These are phyloP conservation scores for Clarireedia homoeocarpa DNA, from an alignment of 2,329 filamentous ascomycete genomes.

Conservation along the genomic window DNA sequence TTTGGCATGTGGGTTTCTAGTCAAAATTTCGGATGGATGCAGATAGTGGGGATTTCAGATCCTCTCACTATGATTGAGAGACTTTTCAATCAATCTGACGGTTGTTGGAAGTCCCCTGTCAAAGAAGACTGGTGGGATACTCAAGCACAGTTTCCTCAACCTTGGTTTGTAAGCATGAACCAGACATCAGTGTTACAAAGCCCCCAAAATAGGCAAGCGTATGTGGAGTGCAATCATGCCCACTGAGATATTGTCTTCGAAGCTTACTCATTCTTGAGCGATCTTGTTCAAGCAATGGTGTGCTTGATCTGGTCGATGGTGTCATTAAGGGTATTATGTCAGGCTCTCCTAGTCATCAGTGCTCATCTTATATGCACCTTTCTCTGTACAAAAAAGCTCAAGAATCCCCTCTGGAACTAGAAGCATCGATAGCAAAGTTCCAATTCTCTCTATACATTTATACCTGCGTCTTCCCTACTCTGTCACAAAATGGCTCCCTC, in stretches of 20 bases:
- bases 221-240: background rate
- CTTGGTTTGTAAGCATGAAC: background rate
- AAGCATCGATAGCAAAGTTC: background rate
- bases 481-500: slow-evolving; percentile 15
- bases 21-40: no score
- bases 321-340: background rate
- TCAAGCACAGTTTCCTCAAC: background rate
- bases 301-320: slow-evolving; percentile 8
- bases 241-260: background rate
- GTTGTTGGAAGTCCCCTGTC: background rate
- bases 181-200: background rate
- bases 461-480: background rate
- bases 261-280: background rate
- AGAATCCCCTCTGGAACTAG: no score
- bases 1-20: no score
- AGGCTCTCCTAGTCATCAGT: background rate
- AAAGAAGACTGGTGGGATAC: background rate
- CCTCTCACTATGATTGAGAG: background rate
- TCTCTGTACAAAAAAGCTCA: no score
- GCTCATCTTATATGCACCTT: background rate
- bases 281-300: slow-evolving; percentile 2
- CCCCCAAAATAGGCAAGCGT: background rate
- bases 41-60: no score
- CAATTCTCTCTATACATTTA: background rate
- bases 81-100: background rate